Percentiles rank a stretch among this genome's conserved stretches.
Conservation (phyloP, 495 filamentous ascomycete species). For the Penicillium flavigenum region DNA sequence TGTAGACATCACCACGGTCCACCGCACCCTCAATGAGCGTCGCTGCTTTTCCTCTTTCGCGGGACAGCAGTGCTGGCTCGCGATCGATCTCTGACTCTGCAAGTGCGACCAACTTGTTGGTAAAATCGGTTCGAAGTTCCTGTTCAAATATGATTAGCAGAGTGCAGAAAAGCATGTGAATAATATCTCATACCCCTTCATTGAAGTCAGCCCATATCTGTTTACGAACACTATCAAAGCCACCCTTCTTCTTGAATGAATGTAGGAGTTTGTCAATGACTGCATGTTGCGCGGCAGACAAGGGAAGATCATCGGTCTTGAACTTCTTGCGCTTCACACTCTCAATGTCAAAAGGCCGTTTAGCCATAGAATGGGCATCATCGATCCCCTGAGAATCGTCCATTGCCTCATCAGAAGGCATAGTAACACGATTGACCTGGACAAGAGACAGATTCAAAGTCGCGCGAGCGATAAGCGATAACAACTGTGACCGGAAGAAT, state of each 20-base stretch:
- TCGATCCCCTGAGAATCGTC: constrained; percentile 42
- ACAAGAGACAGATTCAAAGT: constrained; percentile 14
- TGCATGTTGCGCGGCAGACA: constrained; percentile 66
- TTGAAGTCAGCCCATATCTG: constrained; percentile 78
- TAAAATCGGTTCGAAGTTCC: constrained; percentile 68
- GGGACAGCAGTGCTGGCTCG: constrained; percentile 70
- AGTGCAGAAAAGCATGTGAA: not conserved
- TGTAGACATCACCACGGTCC: constrained; percentile 79
- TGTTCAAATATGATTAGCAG: constrained; percentile 35
- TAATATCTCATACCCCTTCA: constrained; percentile 58
- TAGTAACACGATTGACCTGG: not conserved
- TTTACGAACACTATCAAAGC: constrained; percentile 82
- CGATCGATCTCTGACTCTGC: constrained; percentile 80
- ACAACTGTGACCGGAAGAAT: constrained; percentile 21
- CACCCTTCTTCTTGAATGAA: constrained; percentile 87
- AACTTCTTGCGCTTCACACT: constrained; percentile 62
- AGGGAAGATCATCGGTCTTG: constrained; percentile 80
- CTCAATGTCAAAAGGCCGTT: constrained; percentile 35
- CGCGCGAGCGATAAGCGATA: constrained; percentile 34
- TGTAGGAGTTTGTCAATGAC: constrained; percentile 77
- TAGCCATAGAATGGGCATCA: constrained; percentile 29
- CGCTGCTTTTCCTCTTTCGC: constrained; percentile 76
- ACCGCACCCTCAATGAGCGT: constrained; percentile 83
- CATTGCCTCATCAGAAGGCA: constrained; percentile 35
- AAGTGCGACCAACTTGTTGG: constrained; percentile 62